phyloP scores from a whole-genome alignment of 2,329 filamentous ascomycete species.

The Lecanosticta acicola region DNA sequence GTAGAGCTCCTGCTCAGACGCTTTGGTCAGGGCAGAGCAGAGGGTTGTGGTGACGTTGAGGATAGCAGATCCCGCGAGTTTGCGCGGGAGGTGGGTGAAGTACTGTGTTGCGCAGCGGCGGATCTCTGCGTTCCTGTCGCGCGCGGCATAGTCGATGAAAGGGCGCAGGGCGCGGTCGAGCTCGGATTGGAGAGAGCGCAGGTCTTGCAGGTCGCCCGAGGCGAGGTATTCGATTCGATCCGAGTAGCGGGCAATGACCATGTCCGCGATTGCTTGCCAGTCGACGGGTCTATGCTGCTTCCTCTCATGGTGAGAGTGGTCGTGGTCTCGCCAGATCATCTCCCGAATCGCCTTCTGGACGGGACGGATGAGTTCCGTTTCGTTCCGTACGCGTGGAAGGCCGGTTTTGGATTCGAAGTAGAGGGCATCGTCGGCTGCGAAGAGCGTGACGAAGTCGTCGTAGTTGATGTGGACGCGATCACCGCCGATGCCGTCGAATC shows the following conservation, averaged over 20 bases:
- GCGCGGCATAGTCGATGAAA: conserved; percentile 36
- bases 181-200: conserved; percentile 25
- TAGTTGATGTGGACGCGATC: conserved; percentile 44
- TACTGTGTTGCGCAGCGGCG: conserved; percentile 46
- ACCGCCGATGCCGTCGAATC: conserved; percentile 43
- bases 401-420: conserved; percentile 27
- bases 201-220: conserved; percentile 20
- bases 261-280: conserved; percentile 64
- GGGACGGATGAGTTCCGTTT: conserved; percentile 31
- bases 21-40: conserved; percentile 32
- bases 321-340: conserved; percentile 35
- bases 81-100: conserved; percentile 22
- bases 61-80: conserved; percentile 30
- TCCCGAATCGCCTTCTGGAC: conserved; percentile 43
- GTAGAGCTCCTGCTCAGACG: conserved; percentile 12
- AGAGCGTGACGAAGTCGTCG: conserved; percentile 46
- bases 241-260: conserved; percentile 59
- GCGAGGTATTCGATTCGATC: conserved; percentile 45
- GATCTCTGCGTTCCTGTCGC: conserved; percentile 37
- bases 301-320: conserved; percentile 10
- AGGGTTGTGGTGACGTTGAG: conserved; percentile 29
- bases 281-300: conserved; percentile 42
- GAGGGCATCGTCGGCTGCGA: conserved; percentile 36
- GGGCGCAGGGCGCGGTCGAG: conserved; percentile 31
- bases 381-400: conserved; percentile 39